Evolutionary conservation across 208 protist genomes (phyloP), one percentile per base, ranked within the genome.

Genomic region (Herpetomonas tarakana): DNA sequence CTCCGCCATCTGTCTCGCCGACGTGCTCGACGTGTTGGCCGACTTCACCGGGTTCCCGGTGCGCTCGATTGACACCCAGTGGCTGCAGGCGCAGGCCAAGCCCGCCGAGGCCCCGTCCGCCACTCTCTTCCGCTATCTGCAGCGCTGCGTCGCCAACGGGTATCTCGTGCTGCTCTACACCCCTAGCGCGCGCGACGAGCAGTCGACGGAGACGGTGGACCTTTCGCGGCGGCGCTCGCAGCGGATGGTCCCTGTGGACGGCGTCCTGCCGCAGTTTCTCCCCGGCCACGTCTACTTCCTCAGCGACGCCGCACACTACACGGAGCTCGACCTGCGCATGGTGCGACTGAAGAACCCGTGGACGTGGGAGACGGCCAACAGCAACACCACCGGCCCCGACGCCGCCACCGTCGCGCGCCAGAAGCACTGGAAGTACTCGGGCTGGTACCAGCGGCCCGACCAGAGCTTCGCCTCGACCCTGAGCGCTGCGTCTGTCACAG

Each of bases 21-120:
- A 92, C 41, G 73, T 80, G 41, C 52, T 88, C 29, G 74, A 92
- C 39, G 86, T 83, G 3, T 49, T 96, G 30, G 71, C 84, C 54
- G 88, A 96, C 76, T 28, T 94, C 53, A 75, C 74, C 22, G 88
- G 88, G 19, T 89, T 81, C 50, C 84, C 88, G 19, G 80, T 68
- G 58, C 83, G 73, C 31, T 76, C 69, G 7, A 86, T 91, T 62
- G 84, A 87, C 67, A 83, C 52, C 21, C 38, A 62, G 52, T 77
- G 68, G 68, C 31, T 51, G 12, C 31, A 38, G 0, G 68, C 68
- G 19, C 19, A 45, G 38, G 21, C 38, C 28, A 46, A 58, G n/a
- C 54, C 62, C 12, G 57, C n/a, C 16, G 60, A 16, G 9, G 1
- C 14, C 19, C 28, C 52, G 21, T 60, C 46, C 11, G 45, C 30